Conservation (phyloP, 805 yeast genomes). For the Starmerella stigmatis region DNA sequence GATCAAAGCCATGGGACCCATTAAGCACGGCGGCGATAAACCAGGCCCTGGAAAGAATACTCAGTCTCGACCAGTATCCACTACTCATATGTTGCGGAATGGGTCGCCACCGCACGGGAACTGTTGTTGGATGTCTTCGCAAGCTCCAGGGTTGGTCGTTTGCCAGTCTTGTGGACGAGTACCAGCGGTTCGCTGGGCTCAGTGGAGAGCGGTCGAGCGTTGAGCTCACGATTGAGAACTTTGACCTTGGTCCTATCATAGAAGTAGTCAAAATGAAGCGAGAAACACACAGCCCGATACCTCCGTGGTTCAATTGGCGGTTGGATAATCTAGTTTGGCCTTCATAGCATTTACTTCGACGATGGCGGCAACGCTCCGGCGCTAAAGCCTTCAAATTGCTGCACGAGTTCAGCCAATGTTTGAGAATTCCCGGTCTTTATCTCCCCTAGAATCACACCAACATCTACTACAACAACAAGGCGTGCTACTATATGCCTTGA, state of each 20-base stretch:
- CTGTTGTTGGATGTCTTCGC: slow-evolving; percentile 87
- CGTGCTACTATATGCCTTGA: no score
- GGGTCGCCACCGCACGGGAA: slow-evolving; percentile 97
- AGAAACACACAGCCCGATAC: slow-evolving; percentile 9
- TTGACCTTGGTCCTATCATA: slow-evolving; percentile 38
- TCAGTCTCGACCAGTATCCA: slow-evolving; percentile 67
- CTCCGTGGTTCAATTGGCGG: slow-evolving; percentile 17
- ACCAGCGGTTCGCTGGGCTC: slow-evolving; percentile 84
- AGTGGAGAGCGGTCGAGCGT: slow-evolving; percentile 87
- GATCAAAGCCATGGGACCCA: slow-evolving; percentile 94
- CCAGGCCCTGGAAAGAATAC: slow-evolving; percentile 66
- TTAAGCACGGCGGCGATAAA: slow-evolving; percentile 71
- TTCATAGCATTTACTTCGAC: neutral
- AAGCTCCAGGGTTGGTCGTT: slow-evolving; percentile 95
- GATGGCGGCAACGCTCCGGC: no score
- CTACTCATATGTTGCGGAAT: slow-evolving; percentile 89
- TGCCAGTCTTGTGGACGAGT: slow-evolving; percentile 90
- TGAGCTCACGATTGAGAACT: slow-evolving; percentile 74
- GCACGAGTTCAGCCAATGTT: no score
- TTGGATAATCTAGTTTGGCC: neutral
- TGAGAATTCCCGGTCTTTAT: no score
- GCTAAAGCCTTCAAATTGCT: no score
- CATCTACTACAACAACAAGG: no score
- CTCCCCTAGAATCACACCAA: no score
- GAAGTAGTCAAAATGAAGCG: neutral